Conservation (phyloP, 2,329 filamentous ascomycete genomes). For the Rhinocladiella similis region DNA sequence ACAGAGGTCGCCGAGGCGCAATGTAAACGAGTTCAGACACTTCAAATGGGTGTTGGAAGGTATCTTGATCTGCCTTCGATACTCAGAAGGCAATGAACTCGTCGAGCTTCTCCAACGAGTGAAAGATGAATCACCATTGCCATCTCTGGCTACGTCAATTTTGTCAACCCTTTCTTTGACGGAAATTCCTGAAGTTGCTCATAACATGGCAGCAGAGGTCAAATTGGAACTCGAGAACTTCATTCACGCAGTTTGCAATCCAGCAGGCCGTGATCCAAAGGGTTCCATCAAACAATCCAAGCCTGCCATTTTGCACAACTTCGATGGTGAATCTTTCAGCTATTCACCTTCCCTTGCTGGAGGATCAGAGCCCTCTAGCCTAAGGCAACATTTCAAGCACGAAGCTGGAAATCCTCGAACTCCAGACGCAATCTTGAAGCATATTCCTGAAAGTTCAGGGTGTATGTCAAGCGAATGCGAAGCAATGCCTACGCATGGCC, state of each 20-base stretch:
- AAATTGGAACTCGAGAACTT: neutral
- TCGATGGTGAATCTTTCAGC: too few relatives aligned
- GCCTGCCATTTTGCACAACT: neutral
- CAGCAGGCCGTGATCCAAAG: neutral
- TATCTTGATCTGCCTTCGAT: constrained; percentile 6
- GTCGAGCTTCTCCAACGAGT: constrained; percentile 2
- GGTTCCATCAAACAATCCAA: neutral
- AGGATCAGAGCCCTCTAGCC: too few relatives aligned
- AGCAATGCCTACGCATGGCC: too few relatives aligned
- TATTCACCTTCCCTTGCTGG: too few relatives aligned
- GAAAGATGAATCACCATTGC: neutral
- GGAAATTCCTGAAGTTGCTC: neutral
- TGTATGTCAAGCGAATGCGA: too few relatives aligned
- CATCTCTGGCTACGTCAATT: neutral
- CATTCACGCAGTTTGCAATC: neutral
- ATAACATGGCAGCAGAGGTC: neutral
- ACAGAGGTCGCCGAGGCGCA: constrained; percentile 3
- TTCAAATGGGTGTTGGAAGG: constrained; percentile 13
- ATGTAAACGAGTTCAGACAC: constrained; percentile 6
- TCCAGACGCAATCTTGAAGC: too few relatives aligned
- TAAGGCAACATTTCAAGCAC: too few relatives aligned
- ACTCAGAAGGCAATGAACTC: neutral
- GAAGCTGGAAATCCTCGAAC: too few relatives aligned
- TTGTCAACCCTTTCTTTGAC: neutral
- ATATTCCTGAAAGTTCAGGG: too few relatives aligned